A percentile compares a stretch with the other conserved stretches of the same genome.
These are phyloP conservation scores for Flaveria ramosissima DNA, from an alignment of 129 eudicot genomes.

Conservation along the genomic window DNA sequence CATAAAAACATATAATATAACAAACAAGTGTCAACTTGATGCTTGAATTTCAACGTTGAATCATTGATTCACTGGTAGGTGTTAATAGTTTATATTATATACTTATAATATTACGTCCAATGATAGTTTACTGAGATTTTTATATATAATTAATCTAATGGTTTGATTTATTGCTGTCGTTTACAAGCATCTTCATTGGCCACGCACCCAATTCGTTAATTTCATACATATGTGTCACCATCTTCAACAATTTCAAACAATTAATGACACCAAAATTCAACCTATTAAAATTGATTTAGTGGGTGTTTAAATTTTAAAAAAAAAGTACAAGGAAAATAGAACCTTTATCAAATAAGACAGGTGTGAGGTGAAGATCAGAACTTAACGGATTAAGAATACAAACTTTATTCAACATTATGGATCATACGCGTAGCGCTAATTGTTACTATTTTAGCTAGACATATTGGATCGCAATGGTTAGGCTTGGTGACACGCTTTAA, in stretches of 20 bases:
- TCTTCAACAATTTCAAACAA: constrained; percentile 21
- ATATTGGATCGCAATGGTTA: background rate
- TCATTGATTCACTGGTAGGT: constrained; percentile 35
- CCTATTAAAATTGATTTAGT: background rate
- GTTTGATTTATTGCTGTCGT: constrained; percentile 19
- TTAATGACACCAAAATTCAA: constrained; percentile 10
- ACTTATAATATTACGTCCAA: constrained; percentile 22
- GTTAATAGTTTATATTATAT: background rate
- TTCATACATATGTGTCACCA: constrained; percentile 28
- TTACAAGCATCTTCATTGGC: constrained; percentile 35
- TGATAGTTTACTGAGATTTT: constrained; percentile 33
- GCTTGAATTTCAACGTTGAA: constrained; percentile 37
- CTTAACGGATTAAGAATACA: background rate
- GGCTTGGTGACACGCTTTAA: background rate
- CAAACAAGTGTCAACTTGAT: constrained; percentile 39
- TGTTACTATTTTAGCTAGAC: background rate
- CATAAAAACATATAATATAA: constrained; percentile 17
- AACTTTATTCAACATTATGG: background rate
- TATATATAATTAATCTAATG: constrained; percentile 24
- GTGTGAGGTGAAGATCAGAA: constrained; percentile 1
- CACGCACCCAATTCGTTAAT: constrained; percentile 29
- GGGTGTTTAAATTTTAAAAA: too few relatives aligned
- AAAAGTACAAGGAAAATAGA: background rate
- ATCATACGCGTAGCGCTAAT: background rate
- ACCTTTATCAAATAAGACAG: background rate